These are phyloP conservation scores for Cystofilobasidium capitatum DNA, from an alignment of 768 basidiomycete genomes.

Conservation along the genomic window DNA sequence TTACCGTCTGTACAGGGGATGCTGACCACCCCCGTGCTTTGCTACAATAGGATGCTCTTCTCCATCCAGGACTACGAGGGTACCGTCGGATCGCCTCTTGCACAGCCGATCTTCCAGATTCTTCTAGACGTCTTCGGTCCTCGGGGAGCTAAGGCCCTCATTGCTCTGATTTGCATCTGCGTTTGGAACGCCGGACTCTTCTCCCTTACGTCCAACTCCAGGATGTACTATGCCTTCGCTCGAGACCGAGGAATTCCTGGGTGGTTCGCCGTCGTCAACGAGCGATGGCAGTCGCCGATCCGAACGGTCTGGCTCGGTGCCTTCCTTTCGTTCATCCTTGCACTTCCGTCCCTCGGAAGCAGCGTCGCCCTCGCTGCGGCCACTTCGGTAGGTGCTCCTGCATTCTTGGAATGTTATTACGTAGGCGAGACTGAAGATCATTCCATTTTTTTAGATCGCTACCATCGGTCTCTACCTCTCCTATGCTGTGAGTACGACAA, in stretches of 20 bases:
- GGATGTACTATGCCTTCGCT: conserved; percentile 75
- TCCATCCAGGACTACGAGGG: conserved; percentile 60
- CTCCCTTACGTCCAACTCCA: conserved; percentile 65
- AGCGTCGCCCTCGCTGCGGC: conserved; percentile 58
- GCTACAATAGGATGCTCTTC: conserved; percentile 47
- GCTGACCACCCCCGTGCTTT: not conserved
- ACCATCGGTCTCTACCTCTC: conserved; percentile 54
- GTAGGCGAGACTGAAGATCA: too few species aligned
- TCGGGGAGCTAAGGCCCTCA: conserved; percentile 62
- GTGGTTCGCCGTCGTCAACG: conserved; percentile 58
- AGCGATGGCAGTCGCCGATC: conserved; percentile 53
- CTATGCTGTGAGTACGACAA: too few species aligned
- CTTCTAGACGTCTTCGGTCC: conserved; percentile 66
- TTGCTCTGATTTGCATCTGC: conserved; percentile 56
- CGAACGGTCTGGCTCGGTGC: conserved; percentile 73
- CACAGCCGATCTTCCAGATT: conserved; percentile 68
- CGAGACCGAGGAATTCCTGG: conserved; percentile 63
- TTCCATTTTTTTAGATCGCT: too few species aligned
- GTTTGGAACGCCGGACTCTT: conserved; percentile 41
- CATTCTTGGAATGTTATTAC: too few species aligned
- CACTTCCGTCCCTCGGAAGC: conserved; percentile 62
- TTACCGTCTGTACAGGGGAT: not conserved
- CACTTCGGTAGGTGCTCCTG: conserved; percentile 42
- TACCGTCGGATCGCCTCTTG: conserved; percentile 50
- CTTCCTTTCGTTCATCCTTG: conserved; percentile 63